Conservation (phyloP, 2,329 filamentous ascomycete species). For the Diaporthe sp. region DNA sequence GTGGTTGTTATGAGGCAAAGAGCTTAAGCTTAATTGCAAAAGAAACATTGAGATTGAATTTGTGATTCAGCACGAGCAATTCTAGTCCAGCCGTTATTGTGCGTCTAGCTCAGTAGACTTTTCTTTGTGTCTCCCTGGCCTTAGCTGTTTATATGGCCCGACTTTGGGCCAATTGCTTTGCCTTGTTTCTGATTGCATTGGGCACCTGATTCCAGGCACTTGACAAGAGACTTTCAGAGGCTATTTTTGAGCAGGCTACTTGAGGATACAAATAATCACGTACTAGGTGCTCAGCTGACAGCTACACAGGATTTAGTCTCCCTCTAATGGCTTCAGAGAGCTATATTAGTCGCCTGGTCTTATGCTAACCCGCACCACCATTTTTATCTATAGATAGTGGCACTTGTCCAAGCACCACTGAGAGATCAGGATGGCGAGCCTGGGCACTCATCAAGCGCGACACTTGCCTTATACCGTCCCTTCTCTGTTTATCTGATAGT, state of each 20-base stretch:
- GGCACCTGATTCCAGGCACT: too few relatives aligned
- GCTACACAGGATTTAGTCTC: neutral
- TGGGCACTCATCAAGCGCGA: too few relatives aligned
- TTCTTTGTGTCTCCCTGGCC: too few relatives aligned
- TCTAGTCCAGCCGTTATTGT: neutral
- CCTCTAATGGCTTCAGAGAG: too few relatives aligned
- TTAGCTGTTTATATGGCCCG: neutral
- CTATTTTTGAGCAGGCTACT: neutral
- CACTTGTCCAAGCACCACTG: neutral
- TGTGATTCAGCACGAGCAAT: neutral
- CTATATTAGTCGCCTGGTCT: neutral
- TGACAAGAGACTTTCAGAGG: too few relatives aligned
- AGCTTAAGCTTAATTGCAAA: too few relatives aligned
- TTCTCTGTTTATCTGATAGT: too few relatives aligned
- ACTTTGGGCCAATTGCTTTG: neutral
- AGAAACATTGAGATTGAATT: neutral
- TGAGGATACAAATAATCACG: neutral
- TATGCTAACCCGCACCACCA: neutral
- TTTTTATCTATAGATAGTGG: neutral
- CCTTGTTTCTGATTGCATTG: neutral
- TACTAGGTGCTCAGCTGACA: neutral
- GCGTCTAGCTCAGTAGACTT: neutral
- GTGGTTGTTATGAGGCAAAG: neutral
- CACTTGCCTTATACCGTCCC: too few relatives aligned
- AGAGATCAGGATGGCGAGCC: too few relatives aligned